Evolutionary conservation across 306 rosid genomes (phyloP), one percentile per base, ranked within the genome.

Genomic region (Datisca glomerata): DNA sequence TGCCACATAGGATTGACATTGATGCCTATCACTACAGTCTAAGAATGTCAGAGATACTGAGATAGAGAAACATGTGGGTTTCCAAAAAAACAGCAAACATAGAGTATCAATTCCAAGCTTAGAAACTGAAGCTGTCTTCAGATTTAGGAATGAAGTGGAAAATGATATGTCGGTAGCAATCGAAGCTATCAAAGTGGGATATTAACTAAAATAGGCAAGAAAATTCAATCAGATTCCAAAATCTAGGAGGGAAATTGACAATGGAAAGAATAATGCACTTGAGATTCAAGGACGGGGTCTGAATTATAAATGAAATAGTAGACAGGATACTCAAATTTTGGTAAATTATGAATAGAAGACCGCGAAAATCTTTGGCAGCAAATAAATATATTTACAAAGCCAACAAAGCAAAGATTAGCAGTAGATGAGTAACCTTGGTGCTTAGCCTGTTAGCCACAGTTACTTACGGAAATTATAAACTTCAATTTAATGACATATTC

Each of bases 1-100:
- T 5, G 38, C 92, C 79, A 38, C 94, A 86, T 37, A 78, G 1
- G 31, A 86, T 73, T 36, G 92, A 86, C 96, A 86, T 86, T 41
- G 60, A 56, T 28, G 57, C 25, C 6, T 31, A 31, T 8, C 12
- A 11, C 53, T 32, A 31, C 10, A 43, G 27, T 51, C 57, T 39
- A 51, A 12, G 24, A 12, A 31, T 31, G 36, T 8, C n/a, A 11
- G n/a, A n/a, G n/a, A n/a, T n/a, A n/a, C n/a, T n/a, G n/a, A n/a
- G n/a, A 3, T 31, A 31, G 36, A 11, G 36, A 31, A 31, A 31
- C n/a, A 12, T 8, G 36, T 3, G n/a, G 36, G n/a, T 14, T 31
- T 31, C n/a, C 9, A 31, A 14, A 1, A 31, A 11, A 8, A 31
- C 36, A 31, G n/a, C 36, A 8, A 31, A 14, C 1, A 31, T 31